phyloP scores from a whole-genome alignment of 345 rosid genomes.

The Brassica napus region Da-Ae NC_063451.1:20073001-20073500 shows the following conservation, averaged over 20 bases:
- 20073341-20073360: no score
- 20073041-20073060: background rate
- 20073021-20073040: slow-evolving; percentile 45
- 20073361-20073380: no score
- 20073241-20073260: background rate
- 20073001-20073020: slow-evolving; percentile 65
- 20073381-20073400: background rate
- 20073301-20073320: background rate
- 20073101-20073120: background rate
- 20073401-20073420: background rate
- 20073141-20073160: no score
- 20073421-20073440: background rate
- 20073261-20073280: background rate
- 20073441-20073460: slow-evolving; percentile 19
- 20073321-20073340: background rate
- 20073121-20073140: background rate
- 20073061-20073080: background rate
- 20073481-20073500: slow-evolving; percentile 77
- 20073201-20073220: no score
- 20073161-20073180: background rate
- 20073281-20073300: background rate
- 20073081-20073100: background rate
- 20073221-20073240: background rate
- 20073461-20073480: slow-evolving; percentile 80
- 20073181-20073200: no score